Conservation (phyloP, 805 yeast species). For the Starmerella vitae region DNA sequence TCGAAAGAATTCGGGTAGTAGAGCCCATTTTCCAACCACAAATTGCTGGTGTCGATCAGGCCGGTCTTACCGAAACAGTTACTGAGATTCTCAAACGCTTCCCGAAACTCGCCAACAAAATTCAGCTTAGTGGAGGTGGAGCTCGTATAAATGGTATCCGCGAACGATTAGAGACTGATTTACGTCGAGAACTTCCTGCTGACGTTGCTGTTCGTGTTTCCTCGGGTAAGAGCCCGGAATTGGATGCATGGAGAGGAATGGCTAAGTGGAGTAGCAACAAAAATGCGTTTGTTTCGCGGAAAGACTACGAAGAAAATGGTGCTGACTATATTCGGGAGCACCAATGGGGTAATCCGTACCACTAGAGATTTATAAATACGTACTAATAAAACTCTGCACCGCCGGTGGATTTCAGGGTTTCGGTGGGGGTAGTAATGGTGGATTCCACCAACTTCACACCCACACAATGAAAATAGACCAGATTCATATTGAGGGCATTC, state of each 20-base stretch:
- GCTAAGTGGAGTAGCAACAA: slow-evolving; percentile 51
- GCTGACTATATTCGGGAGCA: slow-evolving; percentile 42
- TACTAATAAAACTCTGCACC: no score
- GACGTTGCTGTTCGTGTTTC: slow-evolving; percentile 48
- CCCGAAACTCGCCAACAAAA: slow-evolving; percentile 41
- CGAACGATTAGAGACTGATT: slow-evolving; percentile 55
- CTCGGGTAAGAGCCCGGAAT: slow-evolving; percentile 49
- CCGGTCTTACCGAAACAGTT: slow-evolving; percentile 72
- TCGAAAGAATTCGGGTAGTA: slow-evolving; percentile 84
- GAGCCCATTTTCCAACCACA: slow-evolving; percentile 86
- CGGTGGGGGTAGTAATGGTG: no score
- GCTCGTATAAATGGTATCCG: slow-evolving; percentile 51
- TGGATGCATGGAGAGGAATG: slow-evolving; percentile 94
- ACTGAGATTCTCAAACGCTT: slow-evolving; percentile 40
- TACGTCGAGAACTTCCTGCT: slow-evolving; percentile 56
- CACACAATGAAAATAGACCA: no score
- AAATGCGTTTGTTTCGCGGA: slow-evolving; percentile 42
- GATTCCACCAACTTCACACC: no score
- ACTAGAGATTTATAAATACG: not conserved
- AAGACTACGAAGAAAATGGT: slow-evolving; percentile 81
- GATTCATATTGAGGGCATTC: no score
- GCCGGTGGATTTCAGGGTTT: no score
- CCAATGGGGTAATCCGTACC: slow-evolving; percentile 9
- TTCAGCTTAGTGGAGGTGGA: slow-evolving; percentile 80
- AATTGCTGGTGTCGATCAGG: slow-evolving; percentile 91